Conservation (phyloP, 352 stramenopile species). For the Pythium guiyangense region DNA sequence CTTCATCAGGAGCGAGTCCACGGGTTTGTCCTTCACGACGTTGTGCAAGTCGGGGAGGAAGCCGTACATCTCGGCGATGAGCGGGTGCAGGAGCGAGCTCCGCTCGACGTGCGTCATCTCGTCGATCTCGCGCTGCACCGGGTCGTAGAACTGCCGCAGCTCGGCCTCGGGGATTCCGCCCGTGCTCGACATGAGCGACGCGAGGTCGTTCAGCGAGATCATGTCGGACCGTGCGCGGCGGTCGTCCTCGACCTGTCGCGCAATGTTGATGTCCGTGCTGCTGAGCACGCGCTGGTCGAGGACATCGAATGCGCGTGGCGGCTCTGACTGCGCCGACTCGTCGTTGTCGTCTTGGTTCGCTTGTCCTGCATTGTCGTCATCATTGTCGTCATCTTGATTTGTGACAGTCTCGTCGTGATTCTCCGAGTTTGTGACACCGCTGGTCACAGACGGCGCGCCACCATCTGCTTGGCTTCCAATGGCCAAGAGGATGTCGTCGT, state of each 20-base stretch:
- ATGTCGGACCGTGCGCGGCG: conserved; percentile 9
- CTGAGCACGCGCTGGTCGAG: conserved; percentile 3
- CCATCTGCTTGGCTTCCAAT: conserved; percentile 11
- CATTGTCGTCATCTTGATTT: neutral
- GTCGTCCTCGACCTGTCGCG: neutral
- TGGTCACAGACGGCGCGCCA: neutral
- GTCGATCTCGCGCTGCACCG: conserved; percentile 12
- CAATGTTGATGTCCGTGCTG: conserved; percentile 11
- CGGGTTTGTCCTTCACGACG: conserved; percentile 50
- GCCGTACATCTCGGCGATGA: conserved; percentile 50
- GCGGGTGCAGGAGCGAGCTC: conserved; percentile 37
- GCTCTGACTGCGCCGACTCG: too few relatives aligned
- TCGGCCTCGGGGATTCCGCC: conserved; percentile 6
- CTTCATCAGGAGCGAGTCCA: conserved; percentile 55
- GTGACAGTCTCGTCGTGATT: neutral
- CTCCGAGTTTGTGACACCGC: neutral
- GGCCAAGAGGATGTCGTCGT: conserved; percentile 16
- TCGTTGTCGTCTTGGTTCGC: neutral
- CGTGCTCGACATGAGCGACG: neutral
- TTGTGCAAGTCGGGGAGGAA: conserved; percentile 41
- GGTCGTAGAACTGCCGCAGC: conserved; percentile 1
- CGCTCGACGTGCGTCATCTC: conserved; percentile 15
- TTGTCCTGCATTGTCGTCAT: neutral
- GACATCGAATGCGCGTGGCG: neutral
- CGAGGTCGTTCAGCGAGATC: conserved; percentile 12